phyloP scores from a whole-genome alignment of 1,284 basidiomycete genomes.

The Grifola frondosa region DNA sequence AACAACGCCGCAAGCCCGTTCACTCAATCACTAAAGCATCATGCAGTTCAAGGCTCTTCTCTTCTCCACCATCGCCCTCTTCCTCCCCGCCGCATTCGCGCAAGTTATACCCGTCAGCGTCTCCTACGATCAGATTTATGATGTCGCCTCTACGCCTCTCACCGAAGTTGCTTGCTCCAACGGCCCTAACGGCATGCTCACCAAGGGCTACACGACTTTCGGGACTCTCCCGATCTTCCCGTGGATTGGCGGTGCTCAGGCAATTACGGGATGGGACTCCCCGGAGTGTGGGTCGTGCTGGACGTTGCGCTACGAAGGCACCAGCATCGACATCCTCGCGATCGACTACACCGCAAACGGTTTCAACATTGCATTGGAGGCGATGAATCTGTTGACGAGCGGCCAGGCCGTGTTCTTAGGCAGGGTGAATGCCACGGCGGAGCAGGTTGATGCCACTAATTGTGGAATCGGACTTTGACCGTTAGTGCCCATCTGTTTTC shows the following conservation, averaged over 20 bases:
- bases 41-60: constrained; percentile 51
- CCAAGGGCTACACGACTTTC: constrained; percentile 45
- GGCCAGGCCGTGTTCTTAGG: constrained; percentile 16
- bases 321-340: constrained; percentile 38
- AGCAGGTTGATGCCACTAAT: constrained; percentile 14
- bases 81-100: constrained; percentile 16
- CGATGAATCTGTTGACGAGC: constrained; percentile 24
- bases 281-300: constrained; percentile 49
- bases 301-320: constrained; percentile 38
- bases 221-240: constrained; percentile 49
- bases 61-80: constrained; percentile 30
- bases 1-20: no score
- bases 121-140: constrained; percentile 44
- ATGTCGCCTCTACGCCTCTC: constrained; percentile 34
- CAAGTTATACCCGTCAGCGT: constrained; percentile 33
- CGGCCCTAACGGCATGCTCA: constrained; percentile 41
- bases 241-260: constrained; percentile 44
- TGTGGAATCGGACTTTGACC: no score
- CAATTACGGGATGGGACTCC: constrained; percentile 43
- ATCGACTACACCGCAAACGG: constrained; percentile 40
- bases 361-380: constrained; percentile 31
- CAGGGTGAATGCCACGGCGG: constrained; percentile 17
- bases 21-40: no score
- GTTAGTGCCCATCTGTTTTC: no score
- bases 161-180: constrained; percentile 48